Conservation (phyloP, 2,329 filamentous ascomycete species). For the Sclerotinia sclerotiorum region DNA sequence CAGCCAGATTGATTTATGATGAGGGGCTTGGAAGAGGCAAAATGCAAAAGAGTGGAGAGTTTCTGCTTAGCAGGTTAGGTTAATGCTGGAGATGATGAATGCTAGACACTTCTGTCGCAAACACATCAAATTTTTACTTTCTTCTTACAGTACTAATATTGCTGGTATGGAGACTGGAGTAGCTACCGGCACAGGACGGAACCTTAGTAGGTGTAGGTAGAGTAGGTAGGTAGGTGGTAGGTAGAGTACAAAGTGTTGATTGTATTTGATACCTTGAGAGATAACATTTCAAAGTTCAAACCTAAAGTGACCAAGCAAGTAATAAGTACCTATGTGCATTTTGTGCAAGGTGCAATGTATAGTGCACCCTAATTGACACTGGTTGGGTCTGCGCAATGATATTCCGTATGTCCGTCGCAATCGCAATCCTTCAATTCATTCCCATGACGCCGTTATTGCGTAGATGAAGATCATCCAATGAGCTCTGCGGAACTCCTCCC, state of each 20-base stretch:
- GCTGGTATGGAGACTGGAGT: background rate
- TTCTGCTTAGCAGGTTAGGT: background rate
- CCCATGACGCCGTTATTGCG: conserved; percentile 8
- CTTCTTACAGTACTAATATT: background rate
- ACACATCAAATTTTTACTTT: conserved; percentile 7
- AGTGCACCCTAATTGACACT: background rate
- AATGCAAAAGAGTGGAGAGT: conserved; percentile 9
- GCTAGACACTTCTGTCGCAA: conserved; percentile 9
- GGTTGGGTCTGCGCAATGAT: conserved; percentile 4
- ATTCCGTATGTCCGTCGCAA: background rate
- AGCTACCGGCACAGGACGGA: background rate
- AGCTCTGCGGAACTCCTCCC: conserved; percentile 21
- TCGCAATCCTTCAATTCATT: conserved; percentile 1
- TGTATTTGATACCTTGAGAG: background rate
- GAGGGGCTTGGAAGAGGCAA: conserved; percentile 14
- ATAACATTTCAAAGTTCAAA: conserved; percentile 5
- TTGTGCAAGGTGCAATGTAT: conserved; percentile 14
- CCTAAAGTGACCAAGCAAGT: background rate
- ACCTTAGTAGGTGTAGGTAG: background rate
- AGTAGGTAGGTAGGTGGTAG: too few relatives aligned
- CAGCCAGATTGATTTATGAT: conserved; percentile 1
- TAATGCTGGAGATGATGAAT: background rate
- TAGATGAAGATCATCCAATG: conserved; percentile 36
- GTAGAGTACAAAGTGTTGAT: background rate
- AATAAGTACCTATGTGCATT: background rate